Base-by-base conservation (phyloP, 2,329 filamentous ascomycete genomes). In the Fusarium sp. region DNA sequence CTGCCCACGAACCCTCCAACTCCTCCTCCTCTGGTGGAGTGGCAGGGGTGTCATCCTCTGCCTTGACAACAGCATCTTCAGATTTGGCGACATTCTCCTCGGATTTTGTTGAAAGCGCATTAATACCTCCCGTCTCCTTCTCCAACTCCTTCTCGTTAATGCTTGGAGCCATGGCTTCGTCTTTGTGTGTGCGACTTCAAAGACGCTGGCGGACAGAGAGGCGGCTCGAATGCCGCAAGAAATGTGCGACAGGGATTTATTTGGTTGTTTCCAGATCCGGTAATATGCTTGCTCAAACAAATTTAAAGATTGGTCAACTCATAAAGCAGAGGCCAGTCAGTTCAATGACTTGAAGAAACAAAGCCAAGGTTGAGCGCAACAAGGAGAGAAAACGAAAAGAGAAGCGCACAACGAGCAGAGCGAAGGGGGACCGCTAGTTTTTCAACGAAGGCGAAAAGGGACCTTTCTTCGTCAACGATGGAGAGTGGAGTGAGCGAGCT, bases 1-100 rank as follows among this genome's bases (percentile, higher is more conserved):
- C 75, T 15, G 59, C 54, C 73, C 73, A 76, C 2, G 73, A 76
- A 27, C 68, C 73, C 37, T 76, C 71, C 15, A 71, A 57, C 45
- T 74, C 71, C 35, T 38, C 65, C 17, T 74, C 73, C 22, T 72
- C 68, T 14, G 63, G 27, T 25, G 71, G 43, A 20, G 27, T 35
- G 33, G 47, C 14, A 59, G 30, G 61, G 57, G 66, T 54, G 35
- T 35, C 32, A 57, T 63, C 57, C 38, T 68, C 69, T 20, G 66
- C 14, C 22, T 65, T 65, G 25, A 61, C 33, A 30, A 54, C 40
- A 14, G 27, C 63, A 43, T 73, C 68, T 35, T 72, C 71, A 27
- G 47, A 14, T 12, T 32, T 52, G 47, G 47, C 47, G 6, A 32
- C 47, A 52, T 52, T 20, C 10, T 52, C 47, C 27, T 52, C 47